Evolutionary conservation across 441 rosid genomes (phyloP), one percentile per base, ranked within the genome.

Genomic region (Viola pubescens): DNA sequence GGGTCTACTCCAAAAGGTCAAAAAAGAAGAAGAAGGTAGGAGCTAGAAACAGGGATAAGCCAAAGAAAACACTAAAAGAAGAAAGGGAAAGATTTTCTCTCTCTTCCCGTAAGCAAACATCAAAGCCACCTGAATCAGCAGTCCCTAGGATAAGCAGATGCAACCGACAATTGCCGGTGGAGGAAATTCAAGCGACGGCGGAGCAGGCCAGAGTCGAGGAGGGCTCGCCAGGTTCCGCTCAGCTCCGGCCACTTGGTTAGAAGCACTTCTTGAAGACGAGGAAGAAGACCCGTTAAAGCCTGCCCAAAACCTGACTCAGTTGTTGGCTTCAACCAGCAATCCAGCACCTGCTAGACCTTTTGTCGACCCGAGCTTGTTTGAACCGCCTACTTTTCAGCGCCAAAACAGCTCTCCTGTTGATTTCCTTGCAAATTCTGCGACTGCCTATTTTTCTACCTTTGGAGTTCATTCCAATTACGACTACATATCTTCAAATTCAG

Each of bases 201-300:
- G 72, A 1, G 79, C 76, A 70, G 70, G 70, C 0, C 45, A 70
- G 1, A 65, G 70, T 5, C 65, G 68, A n/a, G 68, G 73, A 54
- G 84, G 87, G 41, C 80, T 88, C 13, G 67, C 87, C 43, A 79
- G 90, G 50, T 76, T 76, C 70, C 82, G 88, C 12, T 88, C 90
- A 19, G 96, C 90, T 63, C 96, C 96, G n/a, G 79, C 86, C 40
- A 72, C 79, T 14, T 88, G 96, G 96, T 71, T 88, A 45, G 90
- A 83, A 63, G 84, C 85, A 6, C 84, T 88, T 43, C 79, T 88
- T 1, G 88, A 83, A 52, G 90, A 81, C 48, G 70, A 53, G 55
- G 70, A 54, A 9, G 69, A 81, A 63, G 87, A 83, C 65, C 82
- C 82, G 4, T 64, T 86, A 49, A 83, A 79, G 71, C 80, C 80